A percentile compares a stretch with the other conserved stretches of the same genome.
Evolutionary conservation across 2,329 filamentous ascomycete genomes (phyloP).

Genomic region (Cladosporium sp.): DNA sequence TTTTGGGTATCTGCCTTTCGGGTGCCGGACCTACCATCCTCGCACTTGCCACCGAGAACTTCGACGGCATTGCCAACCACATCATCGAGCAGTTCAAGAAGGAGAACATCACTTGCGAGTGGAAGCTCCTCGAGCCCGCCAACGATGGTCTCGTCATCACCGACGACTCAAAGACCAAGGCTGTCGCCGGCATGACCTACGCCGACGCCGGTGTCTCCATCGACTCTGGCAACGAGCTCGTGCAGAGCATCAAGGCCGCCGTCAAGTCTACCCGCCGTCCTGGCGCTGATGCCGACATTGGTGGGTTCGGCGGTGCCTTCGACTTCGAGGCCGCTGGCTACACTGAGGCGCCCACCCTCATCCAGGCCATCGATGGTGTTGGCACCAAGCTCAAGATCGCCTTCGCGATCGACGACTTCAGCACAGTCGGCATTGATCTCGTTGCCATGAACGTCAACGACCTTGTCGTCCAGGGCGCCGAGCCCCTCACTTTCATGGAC

Average conservation of each 20-base stretch:
- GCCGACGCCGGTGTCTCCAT: slow-evolving; percentile 92
- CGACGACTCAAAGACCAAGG: slow-evolving; percentile 27
- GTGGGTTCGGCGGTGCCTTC: slow-evolving; percentile 89
- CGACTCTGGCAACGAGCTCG: slow-evolving; percentile 88
- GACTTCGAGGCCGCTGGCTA: slow-evolving; percentile 77
- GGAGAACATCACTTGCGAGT: slow-evolving; percentile 76
- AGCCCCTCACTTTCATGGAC: slow-evolving; percentile 94
- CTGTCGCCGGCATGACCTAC: slow-evolving; percentile 67
- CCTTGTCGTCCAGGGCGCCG: slow-evolving; percentile 90
- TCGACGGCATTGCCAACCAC: slow-evolving; percentile 78
- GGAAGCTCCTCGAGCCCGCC: slow-evolving; percentile 86
- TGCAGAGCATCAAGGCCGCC: slow-evolving; percentile 85
- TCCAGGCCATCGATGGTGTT: slow-evolving; percentile 95
- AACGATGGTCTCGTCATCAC: slow-evolving; percentile 62
- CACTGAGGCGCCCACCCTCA: slow-evolving; percentile 72
- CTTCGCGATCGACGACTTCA: slow-evolving; percentile 83
- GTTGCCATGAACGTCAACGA: slow-evolving; percentile 99
- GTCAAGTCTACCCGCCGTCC: slow-evolving; percentile 83
- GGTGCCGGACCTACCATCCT: slow-evolving; percentile 94
- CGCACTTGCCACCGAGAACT: slow-evolving; percentile 86
- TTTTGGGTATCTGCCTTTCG: slow-evolving; percentile 91
- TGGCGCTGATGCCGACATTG: slow-evolving; percentile 90
- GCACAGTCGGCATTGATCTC: slow-evolving; percentile 93
- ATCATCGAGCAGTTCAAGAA: slow-evolving; percentile 68
- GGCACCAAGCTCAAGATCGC: slow-evolving; percentile 97